phyloP scores from a whole-genome alignment of 1,284 basidiomycete genomes.

The Trichosporon asahii region DNA sequence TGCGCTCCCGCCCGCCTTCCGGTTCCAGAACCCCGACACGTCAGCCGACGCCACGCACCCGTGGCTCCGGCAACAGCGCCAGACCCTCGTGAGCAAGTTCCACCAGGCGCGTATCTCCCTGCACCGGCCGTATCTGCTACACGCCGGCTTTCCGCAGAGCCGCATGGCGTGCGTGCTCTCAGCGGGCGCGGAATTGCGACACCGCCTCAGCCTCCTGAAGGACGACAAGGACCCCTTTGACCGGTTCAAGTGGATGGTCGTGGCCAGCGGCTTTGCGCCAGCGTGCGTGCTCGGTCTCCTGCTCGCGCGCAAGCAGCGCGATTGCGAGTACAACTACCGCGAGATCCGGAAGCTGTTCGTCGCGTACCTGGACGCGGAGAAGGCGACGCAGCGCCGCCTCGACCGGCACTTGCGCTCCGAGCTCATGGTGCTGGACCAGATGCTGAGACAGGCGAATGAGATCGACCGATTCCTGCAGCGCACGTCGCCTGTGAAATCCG shows the following conservation, averaged over 20 bases:
- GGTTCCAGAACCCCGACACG: conserved; percentile 28
- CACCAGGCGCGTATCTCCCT: conserved; percentile 35
- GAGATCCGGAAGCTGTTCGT: conserved; percentile 18
- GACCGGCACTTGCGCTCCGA: conserved; percentile 18
- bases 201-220: conserved; percentile 27
- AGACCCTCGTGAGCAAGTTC: conserved; percentile 34
- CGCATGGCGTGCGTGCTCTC: conserved; percentile 28
- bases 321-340: conserved; percentile 21
- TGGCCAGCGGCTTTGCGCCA: conserved; percentile 34
- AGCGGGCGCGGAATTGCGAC: conserved; percentile 30
- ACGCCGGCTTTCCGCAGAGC: conserved; percentile 23
- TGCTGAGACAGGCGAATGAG: conserved; percentile 22
- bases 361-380: conserved; percentile 21
- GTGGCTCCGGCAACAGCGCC: conserved; percentile 34
- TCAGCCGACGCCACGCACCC: conserved; percentile 25
- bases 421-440: conserved; percentile 26
- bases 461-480: conserved; percentile 15
- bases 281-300: conserved; percentile 35
- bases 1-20: conserved; percentile 34
- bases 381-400: conserved; percentile 9
- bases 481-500: neutral
- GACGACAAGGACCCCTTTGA: conserved; percentile 30
- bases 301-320: conserved; percentile 23
- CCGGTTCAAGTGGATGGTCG: conserved; percentile 41
- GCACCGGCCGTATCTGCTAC: conserved; percentile 36